Conservation (phyloP, 1,139 yeast species). For the Lodderomyces elongisporus region DNA sequence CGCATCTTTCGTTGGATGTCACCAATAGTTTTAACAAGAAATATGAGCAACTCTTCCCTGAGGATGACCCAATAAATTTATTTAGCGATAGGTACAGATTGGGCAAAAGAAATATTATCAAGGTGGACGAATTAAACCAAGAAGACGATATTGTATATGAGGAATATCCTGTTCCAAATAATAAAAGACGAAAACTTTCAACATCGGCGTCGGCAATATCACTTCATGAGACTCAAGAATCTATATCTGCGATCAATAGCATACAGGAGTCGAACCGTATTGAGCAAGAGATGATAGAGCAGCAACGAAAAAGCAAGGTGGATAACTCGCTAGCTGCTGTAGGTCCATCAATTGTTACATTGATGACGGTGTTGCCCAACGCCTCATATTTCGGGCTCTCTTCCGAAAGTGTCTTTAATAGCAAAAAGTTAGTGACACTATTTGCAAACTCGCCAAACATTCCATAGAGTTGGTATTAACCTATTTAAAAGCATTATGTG, state of each 20-base stretch:
- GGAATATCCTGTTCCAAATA: conserved; percentile 13
- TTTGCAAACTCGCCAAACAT: conserved; percentile 33
- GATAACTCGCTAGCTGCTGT: conserved; percentile 32
- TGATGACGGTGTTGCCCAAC: conserved; percentile 51
- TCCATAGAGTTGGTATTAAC: too few species aligned
- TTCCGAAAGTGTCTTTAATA: conserved; percentile 35
- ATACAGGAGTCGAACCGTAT: conserved; percentile 12
- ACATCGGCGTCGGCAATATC: conserved; percentile 4
- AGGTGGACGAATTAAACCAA: conserved; percentile 38
- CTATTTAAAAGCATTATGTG: neutral
- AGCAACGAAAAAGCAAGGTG: conserved; percentile 5
- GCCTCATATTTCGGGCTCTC: conserved; percentile 43
- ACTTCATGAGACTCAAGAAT: conserved; percentile 5
- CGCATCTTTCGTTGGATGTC: conserved; percentile 64
- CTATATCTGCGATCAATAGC: conserved; percentile 9
- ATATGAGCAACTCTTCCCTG: conserved; percentile 62
- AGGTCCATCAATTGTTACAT: conserved; percentile 48
- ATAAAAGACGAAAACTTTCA: conserved; percentile 18
- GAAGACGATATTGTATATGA: conserved; percentile 14
- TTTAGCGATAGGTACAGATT: conserved; percentile 44
- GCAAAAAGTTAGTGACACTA: conserved; percentile 38
- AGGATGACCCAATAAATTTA: conserved; percentile 42
- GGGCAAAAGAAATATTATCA: conserved; percentile 40
- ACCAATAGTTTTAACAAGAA: conserved; percentile 63
- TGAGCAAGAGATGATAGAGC: conserved; percentile 10